Evolutionary conservation across 2,329 filamentous ascomycete genomes (phyloP).

Genomic region (Aureobasidium sp.): DNA sequence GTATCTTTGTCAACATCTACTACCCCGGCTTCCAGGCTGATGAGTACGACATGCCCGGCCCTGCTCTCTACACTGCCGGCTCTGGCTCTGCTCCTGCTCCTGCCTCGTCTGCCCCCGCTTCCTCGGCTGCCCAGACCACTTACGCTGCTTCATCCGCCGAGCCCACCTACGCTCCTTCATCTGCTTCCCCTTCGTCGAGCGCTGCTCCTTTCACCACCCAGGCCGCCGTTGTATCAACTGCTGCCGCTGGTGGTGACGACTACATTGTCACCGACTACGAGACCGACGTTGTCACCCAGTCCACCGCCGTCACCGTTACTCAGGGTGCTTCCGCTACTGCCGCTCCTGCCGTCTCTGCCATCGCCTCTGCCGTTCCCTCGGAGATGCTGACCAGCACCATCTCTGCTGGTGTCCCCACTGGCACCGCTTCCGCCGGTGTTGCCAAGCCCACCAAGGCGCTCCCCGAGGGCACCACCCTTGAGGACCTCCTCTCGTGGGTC

Average conservation of each 20-base stretch:
- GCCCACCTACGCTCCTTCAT: slow-evolving; percentile 18
- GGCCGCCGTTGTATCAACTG: slow-evolving; percentile 4
- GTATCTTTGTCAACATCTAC: slow-evolving; percentile 55
- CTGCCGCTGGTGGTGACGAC: background rate
- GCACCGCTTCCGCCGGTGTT: slow-evolving; percentile 11
- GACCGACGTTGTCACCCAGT: background rate
- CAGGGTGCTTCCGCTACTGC: slow-evolving; percentile 17
- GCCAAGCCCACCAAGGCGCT: slow-evolving; percentile 19
- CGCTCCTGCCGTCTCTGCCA: background rate
- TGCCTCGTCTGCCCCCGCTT: slow-evolving; percentile 14
- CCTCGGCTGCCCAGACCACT: slow-evolving; percentile 7
- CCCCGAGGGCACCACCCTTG: slow-evolving; percentile 21
- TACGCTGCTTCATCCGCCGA: slow-evolving; percentile 14
- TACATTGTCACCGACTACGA: slow-evolving; percentile 1
- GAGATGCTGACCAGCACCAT: slow-evolving; percentile 14
- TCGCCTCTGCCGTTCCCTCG: background rate
- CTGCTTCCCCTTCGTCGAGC: slow-evolving; percentile 18
- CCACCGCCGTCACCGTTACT: slow-evolving; percentile 16
- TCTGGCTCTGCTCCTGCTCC: slow-evolving; percentile 9
- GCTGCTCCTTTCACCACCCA: background rate
- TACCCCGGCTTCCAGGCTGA: slow-evolving; percentile 26
- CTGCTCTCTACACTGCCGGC: slow-evolving; percentile 25
- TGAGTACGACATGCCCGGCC: slow-evolving; percentile 44
- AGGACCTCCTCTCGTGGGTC: slow-evolving; percentile 22
- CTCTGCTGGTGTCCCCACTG: slow-evolving; percentile 12